Evolutionary conservation across 805 yeast species (phyloP).

Genomic region (Suhomyces xylopsoci): DNA sequence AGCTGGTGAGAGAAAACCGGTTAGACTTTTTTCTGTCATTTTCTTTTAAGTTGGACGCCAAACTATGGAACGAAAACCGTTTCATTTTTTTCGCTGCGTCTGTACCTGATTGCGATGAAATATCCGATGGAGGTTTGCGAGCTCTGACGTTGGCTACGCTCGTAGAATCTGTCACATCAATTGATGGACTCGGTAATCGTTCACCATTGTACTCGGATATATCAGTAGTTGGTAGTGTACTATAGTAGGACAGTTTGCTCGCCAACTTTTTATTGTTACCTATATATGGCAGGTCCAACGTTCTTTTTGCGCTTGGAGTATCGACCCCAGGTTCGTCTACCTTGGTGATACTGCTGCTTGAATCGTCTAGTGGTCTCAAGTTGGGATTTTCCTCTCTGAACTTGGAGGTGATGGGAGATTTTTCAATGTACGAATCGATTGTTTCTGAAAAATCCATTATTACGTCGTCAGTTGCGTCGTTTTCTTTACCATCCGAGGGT

Average conservation of each 20-base stretch:
- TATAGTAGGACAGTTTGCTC: constrained; percentile 11
- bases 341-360: background rate
- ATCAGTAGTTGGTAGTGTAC: constrained; percentile 9
- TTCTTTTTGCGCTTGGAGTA: constrained; percentile 1
- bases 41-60: constrained; percentile 2
- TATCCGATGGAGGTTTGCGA: background rate
- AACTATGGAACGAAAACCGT: constrained; percentile 8
- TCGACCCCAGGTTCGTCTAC: background rate
- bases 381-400: constrained; percentile 26
- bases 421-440: constrained; percentile 18
- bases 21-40: background rate
- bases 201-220: constrained; percentile 6
- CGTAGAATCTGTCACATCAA: constrained; percentile 5
- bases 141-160: background rate
- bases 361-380: constrained; percentile 17
- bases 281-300: constrained; percentile 7
- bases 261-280: constrained; percentile 1
- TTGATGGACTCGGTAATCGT: constrained; percentile 12
- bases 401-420: constrained; percentile 20
- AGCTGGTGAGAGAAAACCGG: constrained; percentile 9
- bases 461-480: background rate
- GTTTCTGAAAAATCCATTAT: background rate
- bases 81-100: constrained; percentile 6
- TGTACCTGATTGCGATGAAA: background rate
- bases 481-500: background rate